Evolutionary conservation across 2,329 filamentous ascomycete genomes (phyloP).

Genomic region (Ilyonectria robusta): DNA sequence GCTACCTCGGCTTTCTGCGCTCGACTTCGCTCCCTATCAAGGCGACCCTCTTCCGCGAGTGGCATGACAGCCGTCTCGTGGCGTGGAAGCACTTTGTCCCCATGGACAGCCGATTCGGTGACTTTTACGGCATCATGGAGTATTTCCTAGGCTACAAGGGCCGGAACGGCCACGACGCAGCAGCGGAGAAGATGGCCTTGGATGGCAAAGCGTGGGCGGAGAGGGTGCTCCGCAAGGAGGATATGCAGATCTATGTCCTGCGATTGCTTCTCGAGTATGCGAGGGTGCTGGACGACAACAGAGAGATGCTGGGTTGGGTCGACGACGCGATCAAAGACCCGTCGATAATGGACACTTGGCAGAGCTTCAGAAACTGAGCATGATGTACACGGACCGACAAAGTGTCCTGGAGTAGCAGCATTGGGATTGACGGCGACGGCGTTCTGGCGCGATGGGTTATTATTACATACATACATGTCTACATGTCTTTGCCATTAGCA

Average conservation of each 20-base stretch:
- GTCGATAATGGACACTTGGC: conserved; percentile 50
- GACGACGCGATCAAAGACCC: conserved; percentile 61
- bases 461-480: not conserved
- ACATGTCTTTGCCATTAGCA: conserved; percentile 2
- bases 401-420: not conserved
- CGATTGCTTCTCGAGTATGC: conserved; percentile 76
- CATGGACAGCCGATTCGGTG: conserved; percentile 80
- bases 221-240: conserved; percentile 76
- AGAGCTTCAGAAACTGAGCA: conserved; percentile 39
- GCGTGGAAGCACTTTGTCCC: conserved; percentile 88
- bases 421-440: conserved; percentile 35
- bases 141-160: conserved; percentile 77
- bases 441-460: conserved; percentile 25
- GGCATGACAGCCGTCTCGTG: conserved; percentile 82
- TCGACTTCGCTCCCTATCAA: conserved; percentile 82
- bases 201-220: conserved; percentile 79
- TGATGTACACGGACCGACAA: conserved; percentile 20
- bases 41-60: conserved; percentile 83
- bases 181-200: conserved; percentile 74
- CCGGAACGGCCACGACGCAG: conserved; percentile 65
- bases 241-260: conserved; percentile 81
- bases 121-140: conserved; percentile 80
- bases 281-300: conserved; percentile 65
- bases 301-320: conserved; percentile 70
- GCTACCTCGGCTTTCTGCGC: conserved; percentile 78